phyloP scores from a whole-genome alignment of 345 rosid genomes.

The Psidium guajava region DNA sequence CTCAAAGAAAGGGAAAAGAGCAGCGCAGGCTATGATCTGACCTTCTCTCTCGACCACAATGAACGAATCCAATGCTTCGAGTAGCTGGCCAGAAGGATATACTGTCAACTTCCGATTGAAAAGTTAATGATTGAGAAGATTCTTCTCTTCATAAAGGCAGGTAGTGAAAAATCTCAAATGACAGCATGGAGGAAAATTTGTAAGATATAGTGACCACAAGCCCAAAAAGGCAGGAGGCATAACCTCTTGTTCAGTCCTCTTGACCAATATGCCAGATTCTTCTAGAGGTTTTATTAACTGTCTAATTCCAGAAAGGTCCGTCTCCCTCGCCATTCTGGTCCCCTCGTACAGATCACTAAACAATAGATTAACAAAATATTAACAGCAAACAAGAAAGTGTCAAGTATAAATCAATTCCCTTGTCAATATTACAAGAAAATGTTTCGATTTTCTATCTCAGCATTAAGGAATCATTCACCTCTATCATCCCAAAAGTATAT shows the following conservation, averaged over 20 bases:
- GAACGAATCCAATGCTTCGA: slow-evolving; percentile 48
- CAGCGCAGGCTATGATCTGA: slow-evolving; percentile 88
- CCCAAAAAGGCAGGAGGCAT: slow-evolving; percentile 1
- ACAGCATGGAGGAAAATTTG: background rate
- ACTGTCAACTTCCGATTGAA: background rate
- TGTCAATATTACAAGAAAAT: background rate
- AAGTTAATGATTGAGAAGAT: background rate
- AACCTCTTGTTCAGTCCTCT: slow-evolving; percentile 76
- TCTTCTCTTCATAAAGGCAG: background rate
- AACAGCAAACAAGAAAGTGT: background rate
- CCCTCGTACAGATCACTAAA: slow-evolving; percentile 90
- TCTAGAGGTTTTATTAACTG: slow-evolving; percentile 60
- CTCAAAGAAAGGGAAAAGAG: slow-evolving; percentile 70
- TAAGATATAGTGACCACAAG: background rate
- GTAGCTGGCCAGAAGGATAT: slow-evolving; percentile 29
- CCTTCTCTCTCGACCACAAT: slow-evolving; percentile 87
- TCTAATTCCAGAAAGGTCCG: slow-evolving; percentile 71
- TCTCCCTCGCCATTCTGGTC: slow-evolving; percentile 57
- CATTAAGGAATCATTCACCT: background rate
- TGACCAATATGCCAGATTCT: slow-evolving; percentile 60
- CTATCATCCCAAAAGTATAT: background rate
- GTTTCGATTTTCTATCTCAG: background rate
- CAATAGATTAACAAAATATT: background rate
- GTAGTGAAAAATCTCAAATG: background rate
- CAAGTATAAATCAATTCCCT: background rate